phyloP scores from a whole-genome alignment of 345 rosid species.

The Aethionema arabicum region DNA sequence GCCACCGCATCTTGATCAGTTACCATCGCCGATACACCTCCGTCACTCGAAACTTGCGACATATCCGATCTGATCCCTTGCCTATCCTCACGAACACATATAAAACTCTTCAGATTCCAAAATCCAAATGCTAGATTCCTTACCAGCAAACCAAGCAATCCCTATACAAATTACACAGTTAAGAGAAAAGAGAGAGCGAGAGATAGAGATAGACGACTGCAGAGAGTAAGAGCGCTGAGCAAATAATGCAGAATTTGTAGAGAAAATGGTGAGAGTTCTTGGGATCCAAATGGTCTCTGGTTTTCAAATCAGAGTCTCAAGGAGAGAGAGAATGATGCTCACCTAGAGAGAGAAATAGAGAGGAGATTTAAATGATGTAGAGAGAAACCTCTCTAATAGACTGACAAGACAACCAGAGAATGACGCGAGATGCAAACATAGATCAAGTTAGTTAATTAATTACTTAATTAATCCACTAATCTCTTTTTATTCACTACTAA shows the following conservation, averaged over 20 bases:
- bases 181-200: background rate
- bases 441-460: too few relatives aligned
- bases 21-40: constrained; percentile 23
- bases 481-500: constrained; percentile 20
- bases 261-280: constrained; percentile 13
- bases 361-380: constrained; percentile 31
- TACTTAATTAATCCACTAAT: constrained; percentile 12
- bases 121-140: background rate
- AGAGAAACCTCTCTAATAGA: constrained; percentile 21
- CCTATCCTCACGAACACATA: constrained; percentile 19
- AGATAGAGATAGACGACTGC: too few relatives aligned
- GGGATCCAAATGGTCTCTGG: constrained; percentile 34
- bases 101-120: constrained; percentile 24
- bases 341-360: constrained; percentile 18
- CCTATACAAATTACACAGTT: constrained; percentile 12
- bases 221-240: constrained; percentile 12
- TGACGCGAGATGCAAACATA: constrained; percentile 18
- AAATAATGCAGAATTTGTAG: constrained; percentile 20
- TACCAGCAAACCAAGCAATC: background rate
- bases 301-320: constrained; percentile 28
- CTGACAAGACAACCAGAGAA: background rate
- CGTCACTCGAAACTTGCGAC: constrained; percentile 34
- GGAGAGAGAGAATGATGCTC: background rate
- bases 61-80: constrained; percentile 34
- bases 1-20: constrained; percentile 7